Base-by-base conservation (phyloP, 441 rosid genomes). In the Adansonia rubrostipa region DNA sequence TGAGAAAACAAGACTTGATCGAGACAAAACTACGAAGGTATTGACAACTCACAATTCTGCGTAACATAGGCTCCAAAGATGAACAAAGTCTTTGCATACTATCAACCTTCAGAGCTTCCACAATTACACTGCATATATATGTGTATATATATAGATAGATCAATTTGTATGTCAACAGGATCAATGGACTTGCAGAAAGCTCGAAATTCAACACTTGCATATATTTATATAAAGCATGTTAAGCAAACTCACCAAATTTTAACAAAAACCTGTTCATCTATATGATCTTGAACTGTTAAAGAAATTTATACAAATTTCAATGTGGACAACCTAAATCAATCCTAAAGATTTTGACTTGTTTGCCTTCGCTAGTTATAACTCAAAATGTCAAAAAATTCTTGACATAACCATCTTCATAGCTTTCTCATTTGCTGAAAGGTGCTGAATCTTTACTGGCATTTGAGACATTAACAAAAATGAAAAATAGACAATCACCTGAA, bases 71-170 rank as follows among this genome's bases (percentile, higher is more conserved):
- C 88, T 96, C 99, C 92, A 96, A 82, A 68, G 99, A 93, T 42
- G 99, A 94, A 91, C 93, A 89, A 82, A 96, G 89, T 82, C 93
- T 92, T 89, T 96, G 98, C 84, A 93, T 78, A 84, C 98, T 94
- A 79, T 94, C 99, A 82, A 96, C 94, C 88, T 94, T 96, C 88
- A 96, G 87, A 82, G 98, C 98, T 89, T 96, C 99, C 84, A 96
- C 97, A 83, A 94, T 92, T 45, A 93, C 95, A 77, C 98, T 96
- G 95, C 89, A 88, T 73, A 78, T 24, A 44, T 50, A 44, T 10
- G 9, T 22, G 48, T 70, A 51, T 14, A 64, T 64, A 40, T 19
- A 64, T 64, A 33, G 13, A 42, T 40, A 77, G 17, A 83, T 76
- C 54, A 78, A 77, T 75, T 56, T 70, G 71, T 45, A 40, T 10